These are phyloP conservation scores for Pichia sp. DNA, from an alignment of 1,139 yeast species.

Conservation along the genomic window DNA sequence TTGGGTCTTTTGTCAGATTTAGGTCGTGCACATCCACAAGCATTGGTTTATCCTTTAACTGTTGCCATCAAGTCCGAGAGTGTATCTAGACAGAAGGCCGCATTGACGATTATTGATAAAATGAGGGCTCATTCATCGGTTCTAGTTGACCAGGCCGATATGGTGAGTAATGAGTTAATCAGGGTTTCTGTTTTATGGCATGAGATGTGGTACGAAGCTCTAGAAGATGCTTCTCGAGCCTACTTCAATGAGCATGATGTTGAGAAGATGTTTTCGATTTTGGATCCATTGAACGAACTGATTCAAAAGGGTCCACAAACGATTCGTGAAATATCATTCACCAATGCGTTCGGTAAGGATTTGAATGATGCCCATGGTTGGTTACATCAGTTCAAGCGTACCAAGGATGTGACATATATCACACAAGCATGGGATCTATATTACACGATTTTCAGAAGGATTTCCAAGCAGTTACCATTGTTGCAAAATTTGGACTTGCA, in stretches of 20 bases:
- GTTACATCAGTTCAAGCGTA: conserved; percentile 79
- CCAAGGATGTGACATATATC: conserved; percentile 80
- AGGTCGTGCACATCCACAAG: conserved; percentile 96
- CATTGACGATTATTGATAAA: conserved; percentile 83
- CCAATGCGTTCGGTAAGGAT: conserved; percentile 91
- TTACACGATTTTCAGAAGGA: conserved; percentile 87
- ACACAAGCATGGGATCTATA: conserved; percentile 98
- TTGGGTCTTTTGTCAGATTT: conserved; percentile 79
- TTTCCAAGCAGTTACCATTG: conserved; percentile 84
- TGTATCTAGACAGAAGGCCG: conserved; percentile 84
- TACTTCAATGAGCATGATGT: conserved; percentile 94
- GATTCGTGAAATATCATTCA: conserved; percentile 89
- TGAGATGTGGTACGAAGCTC: conserved; percentile 96
- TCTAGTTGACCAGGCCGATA: conserved; percentile 86
- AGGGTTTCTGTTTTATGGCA: conserved; percentile 97
- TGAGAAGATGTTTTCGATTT: conserved; percentile 87
- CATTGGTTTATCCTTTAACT: conserved; percentile 88
- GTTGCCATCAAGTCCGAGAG: conserved; percentile 96
- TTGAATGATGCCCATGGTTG: conserved; percentile 90
- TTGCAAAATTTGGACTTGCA: conserved; percentile 82
- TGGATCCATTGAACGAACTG: conserved; percentile 85
- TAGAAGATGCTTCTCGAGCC: conserved; percentile 92
- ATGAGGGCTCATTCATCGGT: conserved; percentile 84
- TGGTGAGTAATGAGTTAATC: conserved; percentile 90
- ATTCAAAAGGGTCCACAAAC: conserved; percentile 88